Conservation (phyloP, 2,329 filamentous ascomycete species). For the Emergomyces orientalis region DNA sequence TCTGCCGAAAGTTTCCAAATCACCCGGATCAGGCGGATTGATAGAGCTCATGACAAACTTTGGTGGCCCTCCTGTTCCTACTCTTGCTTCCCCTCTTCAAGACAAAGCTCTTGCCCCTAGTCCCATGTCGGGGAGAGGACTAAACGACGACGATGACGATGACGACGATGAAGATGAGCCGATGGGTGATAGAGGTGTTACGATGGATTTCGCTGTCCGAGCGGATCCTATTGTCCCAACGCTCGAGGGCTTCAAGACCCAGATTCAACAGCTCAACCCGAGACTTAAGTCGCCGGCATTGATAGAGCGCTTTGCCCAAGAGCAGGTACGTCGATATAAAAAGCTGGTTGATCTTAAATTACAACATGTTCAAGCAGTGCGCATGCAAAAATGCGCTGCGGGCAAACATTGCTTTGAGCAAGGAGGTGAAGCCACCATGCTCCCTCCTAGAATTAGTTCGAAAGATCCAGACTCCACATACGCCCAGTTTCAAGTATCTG, state of each 20-base stretch:
- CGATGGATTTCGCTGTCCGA: conserved; percentile 52
- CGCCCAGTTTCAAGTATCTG: conserved; percentile 46
- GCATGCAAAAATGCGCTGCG: conserved; percentile 50
- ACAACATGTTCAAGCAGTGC: conserved; percentile 57
- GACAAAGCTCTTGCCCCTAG: conserved; percentile 20
- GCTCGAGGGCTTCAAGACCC: conserved; percentile 63
- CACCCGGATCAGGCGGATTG: conserved; percentile 35
- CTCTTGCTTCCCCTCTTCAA: conserved; percentile 41
- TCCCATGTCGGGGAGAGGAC: conserved; percentile 19
- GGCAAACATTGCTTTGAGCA: conserved; percentile 54
- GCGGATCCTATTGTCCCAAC: conserved; percentile 63
- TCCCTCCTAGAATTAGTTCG: conserved; percentile 46
- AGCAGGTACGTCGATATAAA: conserved; percentile 73
- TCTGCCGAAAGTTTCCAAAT: conserved; percentile 34
- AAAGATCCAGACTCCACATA: conserved; percentile 51
- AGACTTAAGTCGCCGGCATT: conserved; percentile 52
- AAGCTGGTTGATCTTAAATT: conserved; percentile 60
- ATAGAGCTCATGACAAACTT: conserved; percentile 47
- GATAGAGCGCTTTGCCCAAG: conserved; percentile 70
- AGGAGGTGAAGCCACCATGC: conserved; percentile 55
- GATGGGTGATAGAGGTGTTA: conserved; percentile 51
- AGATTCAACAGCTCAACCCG: conserved; percentile 68
- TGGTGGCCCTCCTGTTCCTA: conserved; percentile 51
- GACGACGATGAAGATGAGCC: conserved; percentile 48
- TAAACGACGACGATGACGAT: conserved; percentile 29